Evolutionary conservation across 2,329 filamentous ascomycete species (phyloP).

Genomic region (Metarhizium guizhouense): DNA sequence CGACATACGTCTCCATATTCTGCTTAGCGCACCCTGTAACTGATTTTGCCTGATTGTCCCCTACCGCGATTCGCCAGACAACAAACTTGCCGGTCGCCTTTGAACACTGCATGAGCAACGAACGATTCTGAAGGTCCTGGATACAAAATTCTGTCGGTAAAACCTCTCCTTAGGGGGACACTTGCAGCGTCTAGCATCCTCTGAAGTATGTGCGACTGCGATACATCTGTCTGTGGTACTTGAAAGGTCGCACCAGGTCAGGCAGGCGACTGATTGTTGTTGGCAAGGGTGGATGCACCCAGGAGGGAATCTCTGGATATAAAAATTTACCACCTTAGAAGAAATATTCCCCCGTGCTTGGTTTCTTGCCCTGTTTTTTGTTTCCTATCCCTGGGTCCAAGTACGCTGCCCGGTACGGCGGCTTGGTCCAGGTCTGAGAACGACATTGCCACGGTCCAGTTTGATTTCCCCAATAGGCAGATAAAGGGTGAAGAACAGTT

Average conservation of each 20-base stretch:
- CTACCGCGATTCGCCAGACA: neutral
- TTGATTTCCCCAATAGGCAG: neutral
- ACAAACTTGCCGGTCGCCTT: neutral
- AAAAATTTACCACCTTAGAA: slow-evolving; percentile 6
- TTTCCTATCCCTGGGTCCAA: neutral
- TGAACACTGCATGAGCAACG: neutral
- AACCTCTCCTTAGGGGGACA: neutral
- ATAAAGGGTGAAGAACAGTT: slow-evolving; percentile 1
- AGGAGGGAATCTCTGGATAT: slow-evolving; percentile 1
- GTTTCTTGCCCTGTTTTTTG: slow-evolving; percentile 1
- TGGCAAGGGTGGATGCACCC: neutral
- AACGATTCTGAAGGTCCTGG: neutral
- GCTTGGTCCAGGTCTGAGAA: slow-evolving; percentile 3
- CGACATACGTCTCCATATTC: neutral
- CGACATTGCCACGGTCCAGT: slow-evolving; percentile 2
- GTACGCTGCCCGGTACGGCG: neutral
- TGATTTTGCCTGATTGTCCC: neutral
- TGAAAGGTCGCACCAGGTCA: slow-evolving; percentile 1
- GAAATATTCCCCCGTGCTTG: slow-evolving; percentile 2
- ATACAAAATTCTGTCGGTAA: neutral
- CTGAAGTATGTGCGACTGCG: slow-evolving; percentile 4
- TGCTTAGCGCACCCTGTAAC: neutral
- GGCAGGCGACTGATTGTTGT: slow-evolving; percentile 3
- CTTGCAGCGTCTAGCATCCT: neutral
- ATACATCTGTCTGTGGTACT: neutral